Evolutionary conservation across 164 flowering plant genomes (phyloP).

Genomic region (Nelumbo lutea): DNA sequence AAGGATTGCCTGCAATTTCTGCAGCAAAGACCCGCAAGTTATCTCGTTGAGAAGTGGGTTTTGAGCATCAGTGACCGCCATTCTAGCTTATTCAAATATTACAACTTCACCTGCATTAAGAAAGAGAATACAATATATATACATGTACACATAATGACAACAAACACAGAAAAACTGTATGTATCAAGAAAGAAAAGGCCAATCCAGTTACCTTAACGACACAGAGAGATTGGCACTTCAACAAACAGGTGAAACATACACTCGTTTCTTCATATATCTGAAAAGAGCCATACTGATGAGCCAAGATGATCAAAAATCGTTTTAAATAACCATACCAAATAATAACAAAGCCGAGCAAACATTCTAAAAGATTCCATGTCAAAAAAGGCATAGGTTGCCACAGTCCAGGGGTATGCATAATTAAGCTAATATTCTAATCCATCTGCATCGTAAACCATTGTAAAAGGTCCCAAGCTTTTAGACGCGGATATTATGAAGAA

Average conservation of each 20-base stretch:
- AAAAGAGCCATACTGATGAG: not conserved
- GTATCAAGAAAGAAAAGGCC: not conserved
- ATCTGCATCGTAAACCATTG: too few species aligned
- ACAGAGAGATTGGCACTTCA: conserved; percentile 7
- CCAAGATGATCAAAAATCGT: not conserved
- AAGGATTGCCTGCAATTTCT: conserved; percentile 67
- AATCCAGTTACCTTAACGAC: conserved; percentile 9
- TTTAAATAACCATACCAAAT: not conserved
- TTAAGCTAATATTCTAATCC: too few species aligned
- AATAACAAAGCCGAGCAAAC: too few species aligned
- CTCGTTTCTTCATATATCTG: not conserved
- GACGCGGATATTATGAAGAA: too few species aligned
- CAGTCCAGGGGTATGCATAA: too few species aligned
- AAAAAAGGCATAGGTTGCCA: too few species aligned
- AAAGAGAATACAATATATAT: not conserved
- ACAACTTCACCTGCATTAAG: conserved; percentile 23
- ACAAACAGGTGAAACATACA: conserved; percentile 18
- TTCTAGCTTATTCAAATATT: conserved; percentile 20
- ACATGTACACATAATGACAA: not conserved
- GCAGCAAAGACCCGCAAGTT: conserved; percentile 77
- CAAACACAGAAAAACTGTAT: not conserved
- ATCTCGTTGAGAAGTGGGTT: conserved; percentile 68
- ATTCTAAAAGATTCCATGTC: too few species aligned
- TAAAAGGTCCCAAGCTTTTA: too few species aligned
- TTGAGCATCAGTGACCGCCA: conserved; percentile 67